Conservation (phyloP, 495 filamentous ascomycete genomes). For the Talaromyces nanjingensis region DNA sequence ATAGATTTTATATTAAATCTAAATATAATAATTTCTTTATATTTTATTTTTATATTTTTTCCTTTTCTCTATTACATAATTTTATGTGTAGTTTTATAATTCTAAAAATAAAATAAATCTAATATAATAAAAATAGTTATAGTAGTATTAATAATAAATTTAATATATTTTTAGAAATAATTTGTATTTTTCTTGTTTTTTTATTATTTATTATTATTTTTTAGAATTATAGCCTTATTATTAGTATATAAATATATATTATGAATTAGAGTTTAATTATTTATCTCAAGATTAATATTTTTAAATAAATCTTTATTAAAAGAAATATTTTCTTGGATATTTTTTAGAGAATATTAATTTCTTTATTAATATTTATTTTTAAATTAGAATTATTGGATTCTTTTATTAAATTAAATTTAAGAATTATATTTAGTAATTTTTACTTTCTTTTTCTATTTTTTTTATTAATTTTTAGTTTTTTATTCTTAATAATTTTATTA, state of each 20-base stretch:
- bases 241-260: background rate
- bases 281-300: background rate
- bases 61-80: background rate
- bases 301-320: no score
- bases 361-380: constrained; percentile 3
- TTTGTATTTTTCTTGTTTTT: constrained; percentile 2
- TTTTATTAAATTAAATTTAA: no score
- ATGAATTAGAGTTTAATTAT: background rate
- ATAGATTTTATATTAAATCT: background rate
- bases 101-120: no score
- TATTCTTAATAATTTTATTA: no score
- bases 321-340: background rate
- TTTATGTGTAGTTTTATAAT: constrained; percentile 2
- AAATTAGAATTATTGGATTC: background rate
- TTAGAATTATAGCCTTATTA: background rate
- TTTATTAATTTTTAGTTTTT: no score
- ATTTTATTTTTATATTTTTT: background rate
- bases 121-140: background rate
- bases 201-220: background rate
- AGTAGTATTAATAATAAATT: constrained; percentile 3
- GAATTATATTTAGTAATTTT: no score
- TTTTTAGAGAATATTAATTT: constrained; percentile 1
- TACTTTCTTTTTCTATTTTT: no score
- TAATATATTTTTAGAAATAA: constrained; percentile 4
- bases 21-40: constrained; percentile 2